phyloP scores from a whole-genome alignment of 2,329 filamentous ascomycete species.

The Colletotrichum australisinense region DNA sequence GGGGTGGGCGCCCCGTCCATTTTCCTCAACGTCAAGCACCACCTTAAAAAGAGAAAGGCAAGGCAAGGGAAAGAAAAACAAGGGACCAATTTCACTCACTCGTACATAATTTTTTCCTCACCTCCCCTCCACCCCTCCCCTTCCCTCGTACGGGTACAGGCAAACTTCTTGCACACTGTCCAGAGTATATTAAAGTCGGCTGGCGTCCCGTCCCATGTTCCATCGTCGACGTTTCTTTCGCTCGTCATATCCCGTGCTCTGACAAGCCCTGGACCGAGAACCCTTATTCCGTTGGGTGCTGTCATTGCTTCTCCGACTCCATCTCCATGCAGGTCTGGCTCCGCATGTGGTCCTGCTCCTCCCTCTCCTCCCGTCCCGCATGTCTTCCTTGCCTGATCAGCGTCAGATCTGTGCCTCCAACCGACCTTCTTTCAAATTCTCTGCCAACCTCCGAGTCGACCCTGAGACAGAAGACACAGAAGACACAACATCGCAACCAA shows the following conservation, averaged over 20 bases:
- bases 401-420: constrained; percentile 28
- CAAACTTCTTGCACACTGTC: constrained; percentile 7
- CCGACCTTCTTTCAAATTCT: constrained; percentile 27
- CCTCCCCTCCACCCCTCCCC: background rate
- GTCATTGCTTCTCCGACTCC: constrained; percentile 33
- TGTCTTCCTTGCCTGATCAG: constrained; percentile 35
- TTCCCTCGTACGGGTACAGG: background rate
- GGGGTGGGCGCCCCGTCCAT: constrained; percentile 11
- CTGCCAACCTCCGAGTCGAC: constrained; percentile 21
- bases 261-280: constrained; percentile 6
- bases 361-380: constrained; percentile 32
- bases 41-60: background rate
- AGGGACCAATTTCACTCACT: constrained; percentile 19
- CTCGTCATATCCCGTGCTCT: background rate
- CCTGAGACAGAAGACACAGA: constrained; percentile 1
- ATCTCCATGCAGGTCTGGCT: constrained; percentile 32
- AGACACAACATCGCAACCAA: constrained; percentile 18
- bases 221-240: background rate
- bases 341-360: constrained; percentile 33
- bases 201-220: constrained; percentile 13
- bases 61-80: constrained; percentile 2
- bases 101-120: background rate
- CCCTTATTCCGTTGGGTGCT: constrained; percentile 30
- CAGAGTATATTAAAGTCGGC: constrained; percentile 33
- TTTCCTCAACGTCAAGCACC: constrained; percentile 24